Evolutionary conservation across 108 stramenopile species (phyloP).

Genomic region (Conticribra guillardii): DNA sequence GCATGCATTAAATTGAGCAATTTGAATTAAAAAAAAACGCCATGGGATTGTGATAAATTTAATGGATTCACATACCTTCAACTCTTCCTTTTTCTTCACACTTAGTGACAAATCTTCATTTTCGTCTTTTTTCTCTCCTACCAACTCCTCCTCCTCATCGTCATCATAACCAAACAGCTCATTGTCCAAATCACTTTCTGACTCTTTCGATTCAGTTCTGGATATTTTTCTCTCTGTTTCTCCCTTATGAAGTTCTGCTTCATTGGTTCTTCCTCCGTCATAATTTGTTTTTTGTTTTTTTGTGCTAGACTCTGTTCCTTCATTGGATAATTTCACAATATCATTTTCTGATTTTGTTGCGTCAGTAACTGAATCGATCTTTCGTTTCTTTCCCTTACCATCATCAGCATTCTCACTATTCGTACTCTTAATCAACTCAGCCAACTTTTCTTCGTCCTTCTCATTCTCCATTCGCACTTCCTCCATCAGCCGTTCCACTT

Average conservation of each 20-base stretch:
- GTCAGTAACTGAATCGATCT: no score
- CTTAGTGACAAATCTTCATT: conserved; percentile 12
- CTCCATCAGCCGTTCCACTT: conserved; percentile 15
- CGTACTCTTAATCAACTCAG: neutral
- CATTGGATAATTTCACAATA: no score
- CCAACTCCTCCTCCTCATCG: conserved; percentile 16
- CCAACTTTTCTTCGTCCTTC: conserved; percentile 14
- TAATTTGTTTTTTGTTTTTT: no score
- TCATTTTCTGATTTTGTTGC: no score
- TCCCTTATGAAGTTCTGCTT: no score
- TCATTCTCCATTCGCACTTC: conserved; percentile 15
- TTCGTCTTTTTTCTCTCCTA: conserved; percentile 14
- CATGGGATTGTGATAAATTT: neutral
- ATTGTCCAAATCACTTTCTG: neutral
- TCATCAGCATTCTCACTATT: neutral
- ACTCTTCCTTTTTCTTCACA: conserved; percentile 34
- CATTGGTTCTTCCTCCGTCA: no score
- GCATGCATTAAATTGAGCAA: no score
- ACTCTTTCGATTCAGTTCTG: neutral
- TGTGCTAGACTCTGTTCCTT: no score
- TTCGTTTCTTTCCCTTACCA: conserved; percentile 4
- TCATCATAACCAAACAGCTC: no score
- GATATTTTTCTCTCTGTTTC: neutral
- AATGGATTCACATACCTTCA: conserved; percentile 26
- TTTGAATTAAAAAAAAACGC: neutral